Base-by-base conservation (phyloP, 2,329 filamentous ascomycete genomes). In the Neocucurbitaria cava region DNA sequence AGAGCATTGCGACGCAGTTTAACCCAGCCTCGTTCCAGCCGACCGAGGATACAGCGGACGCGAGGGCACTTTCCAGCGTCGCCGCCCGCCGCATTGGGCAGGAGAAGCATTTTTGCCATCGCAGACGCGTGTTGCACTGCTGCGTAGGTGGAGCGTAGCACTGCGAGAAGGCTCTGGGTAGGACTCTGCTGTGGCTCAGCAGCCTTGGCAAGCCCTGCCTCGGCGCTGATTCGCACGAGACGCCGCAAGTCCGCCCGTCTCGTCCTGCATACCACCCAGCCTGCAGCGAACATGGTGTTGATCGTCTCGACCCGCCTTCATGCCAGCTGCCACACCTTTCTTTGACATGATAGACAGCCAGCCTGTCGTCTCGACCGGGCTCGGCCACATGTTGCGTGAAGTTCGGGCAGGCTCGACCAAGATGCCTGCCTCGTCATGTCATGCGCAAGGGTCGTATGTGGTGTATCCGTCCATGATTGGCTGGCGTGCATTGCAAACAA, bases 11-110 rank as follows among this genome's bases (percentile, higher is more conserved):
- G 58, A 58, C 53, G 61, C 58, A 59, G 52, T 57, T 60, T 61
- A 46, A 52, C 58, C 68, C 69, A 71, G 63, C 66, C 68, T 58
- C 57, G 49, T 41, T 40, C 45, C 57, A 47, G 53, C 58, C 59
- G 45, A 49, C 56, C 60, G 58, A 67, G 52, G 50, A 50, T 36
- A 46, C 48, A 50, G 56, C 56, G 56, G 58, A 60, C 58, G 58
- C 60, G 56, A 59, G 41, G 46, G 48, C 43, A 52, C 31, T 31
- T 31, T n/a, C 28, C 40, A 21, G 38, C 26, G 23, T 47, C 24
- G 36, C 46, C 50, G 55, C 39, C 44, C 43, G 47, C 50, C 52
- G 46, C 17, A 56, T 58, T 53, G 42, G 56, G 49, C 46, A 48
- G 26, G 15, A 35, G 52, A 46, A 45, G 51, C 58, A 51, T 52